phyloP scores from a whole-genome alignment of 2,329 filamentous ascomycete genomes.

The Apiospora pterosperma region DNA sequence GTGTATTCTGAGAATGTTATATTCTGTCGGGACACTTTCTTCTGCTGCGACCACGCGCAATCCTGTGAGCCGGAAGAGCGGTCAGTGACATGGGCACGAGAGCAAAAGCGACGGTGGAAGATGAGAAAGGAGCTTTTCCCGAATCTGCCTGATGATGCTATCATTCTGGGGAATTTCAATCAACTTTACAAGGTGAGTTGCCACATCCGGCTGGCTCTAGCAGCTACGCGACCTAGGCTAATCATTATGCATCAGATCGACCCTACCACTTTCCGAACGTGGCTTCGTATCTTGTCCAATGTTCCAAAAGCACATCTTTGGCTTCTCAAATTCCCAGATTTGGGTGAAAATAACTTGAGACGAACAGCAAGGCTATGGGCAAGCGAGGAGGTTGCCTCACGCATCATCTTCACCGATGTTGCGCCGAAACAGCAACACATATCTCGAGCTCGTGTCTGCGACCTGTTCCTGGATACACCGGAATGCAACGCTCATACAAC shows the following conservation, averaged over 20 bases:
- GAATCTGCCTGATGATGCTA: conserved; percentile 70
- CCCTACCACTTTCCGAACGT: conserved; percentile 91
- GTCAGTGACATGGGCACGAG: conserved; percentile 74
- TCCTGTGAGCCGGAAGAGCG: conserved; percentile 73
- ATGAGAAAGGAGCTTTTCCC: conserved; percentile 96
- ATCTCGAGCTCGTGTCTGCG: conserved; percentile 83
- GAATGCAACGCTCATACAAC: conserved; percentile 99
- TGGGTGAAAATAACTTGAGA: conserved; percentile 82
- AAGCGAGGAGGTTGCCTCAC: conserved; percentile 75
- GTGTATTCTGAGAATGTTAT: conserved; percentile 97
- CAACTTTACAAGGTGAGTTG: conserved; percentile 87
- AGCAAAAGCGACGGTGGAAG: conserved; percentile 77
- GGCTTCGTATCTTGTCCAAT: conserved; percentile 83
- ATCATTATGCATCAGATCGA: conserved; percentile 66
- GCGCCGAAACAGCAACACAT: conserved; percentile 95
- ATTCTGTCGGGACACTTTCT: conserved; percentile 92
- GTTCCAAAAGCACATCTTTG: conserved; percentile 89
- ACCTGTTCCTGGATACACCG: conserved; percentile 93
- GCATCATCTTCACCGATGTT: conserved; percentile 93
- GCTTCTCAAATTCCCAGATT: conserved; percentile 93
- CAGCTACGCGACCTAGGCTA: conserved; percentile 7
- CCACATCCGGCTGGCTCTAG: not conserved
- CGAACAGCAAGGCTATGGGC: conserved; percentile 82
- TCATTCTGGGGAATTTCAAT: conserved; percentile 98
- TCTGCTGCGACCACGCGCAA: conserved; percentile 95